phyloP scores from a whole-genome alignment of 1,284 basidiomycete genomes.

The Ceratobasidium sp. region DNA sequence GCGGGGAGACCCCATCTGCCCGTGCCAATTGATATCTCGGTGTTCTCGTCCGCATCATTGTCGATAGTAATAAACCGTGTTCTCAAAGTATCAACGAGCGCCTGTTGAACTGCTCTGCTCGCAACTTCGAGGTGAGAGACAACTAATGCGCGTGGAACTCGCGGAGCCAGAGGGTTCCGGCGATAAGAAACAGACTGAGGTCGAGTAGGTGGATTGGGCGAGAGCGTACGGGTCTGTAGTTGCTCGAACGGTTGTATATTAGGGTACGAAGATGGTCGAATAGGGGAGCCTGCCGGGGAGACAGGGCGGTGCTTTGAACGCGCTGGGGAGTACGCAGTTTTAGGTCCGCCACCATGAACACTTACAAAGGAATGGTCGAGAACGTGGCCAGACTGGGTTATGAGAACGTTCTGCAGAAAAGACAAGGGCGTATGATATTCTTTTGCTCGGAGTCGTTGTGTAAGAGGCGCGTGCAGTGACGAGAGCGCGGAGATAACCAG shows the following conservation, averaged over 20 bases:
- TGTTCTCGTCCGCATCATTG: conserved; percentile 48
- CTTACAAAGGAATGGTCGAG: conserved; percentile 31
- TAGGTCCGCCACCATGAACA: background rate
- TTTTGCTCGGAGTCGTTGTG: conserved; percentile 32
- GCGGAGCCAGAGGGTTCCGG: conserved; percentile 18
- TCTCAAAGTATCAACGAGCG: conserved; percentile 64
- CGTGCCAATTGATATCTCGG: conserved; percentile 22
- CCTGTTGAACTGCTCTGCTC: conserved; percentile 65
- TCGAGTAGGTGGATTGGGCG: background rate
- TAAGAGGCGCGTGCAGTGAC: conserved; percentile 1
- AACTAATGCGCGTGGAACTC: conserved; percentile 68
- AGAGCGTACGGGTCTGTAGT: background rate
- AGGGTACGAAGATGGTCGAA: conserved; percentile 29
- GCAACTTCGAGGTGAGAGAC: conserved; percentile 74
- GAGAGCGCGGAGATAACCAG: conserved; percentile 24
- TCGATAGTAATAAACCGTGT: conserved; percentile 65
- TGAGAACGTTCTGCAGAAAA: conserved; percentile 29
- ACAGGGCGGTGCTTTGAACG: conserved; percentile 32
- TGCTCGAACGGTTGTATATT: conserved; percentile 19
- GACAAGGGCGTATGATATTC: conserved; percentile 31
- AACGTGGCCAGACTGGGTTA: conserved; percentile 27
- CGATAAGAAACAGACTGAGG: conserved; percentile 13
- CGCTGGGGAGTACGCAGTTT: conserved; percentile 1
- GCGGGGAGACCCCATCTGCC: conserved; percentile 69
- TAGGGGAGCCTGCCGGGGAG: conserved; percentile 20